phyloP scores from a whole-genome alignment of 75 land plant species.

The Chamaecyparis obtusa region DNA sequence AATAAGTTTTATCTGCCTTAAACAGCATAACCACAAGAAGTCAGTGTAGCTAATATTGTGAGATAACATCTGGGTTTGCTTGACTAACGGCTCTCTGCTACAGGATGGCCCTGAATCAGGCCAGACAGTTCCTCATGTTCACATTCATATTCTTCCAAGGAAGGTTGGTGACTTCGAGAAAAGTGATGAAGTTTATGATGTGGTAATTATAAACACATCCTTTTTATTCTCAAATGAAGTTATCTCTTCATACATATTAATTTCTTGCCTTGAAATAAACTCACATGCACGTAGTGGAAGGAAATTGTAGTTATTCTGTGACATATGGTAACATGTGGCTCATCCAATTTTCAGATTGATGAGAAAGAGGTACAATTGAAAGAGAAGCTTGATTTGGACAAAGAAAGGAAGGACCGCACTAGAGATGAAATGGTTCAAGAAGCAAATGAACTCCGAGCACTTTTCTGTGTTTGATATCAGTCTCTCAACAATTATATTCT shows the following conservation, averaged over 20 bases:
- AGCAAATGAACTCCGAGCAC: slow-evolving; percentile 65
- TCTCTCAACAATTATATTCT: neutral
- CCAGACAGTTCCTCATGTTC: slow-evolving; percentile 97
- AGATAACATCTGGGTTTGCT: neutral
- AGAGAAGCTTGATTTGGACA: slow-evolving; percentile 80
- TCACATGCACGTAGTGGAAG: neutral
- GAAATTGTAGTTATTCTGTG: slow-evolving; percentile 10
- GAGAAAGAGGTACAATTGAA: slow-evolving; percentile 73
- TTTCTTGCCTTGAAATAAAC: neutral
- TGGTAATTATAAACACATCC: slow-evolving; percentile 37
- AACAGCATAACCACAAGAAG: neutral
- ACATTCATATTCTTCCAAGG: slow-evolving; percentile 90
- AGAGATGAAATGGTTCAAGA: slow-evolving; percentile 83
- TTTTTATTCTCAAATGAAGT: neutral
- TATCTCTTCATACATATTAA: neutral
- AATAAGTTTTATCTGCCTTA: neutral
- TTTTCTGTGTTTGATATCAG: slow-evolving; percentile 35
- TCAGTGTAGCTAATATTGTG: neutral
- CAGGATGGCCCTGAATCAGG: slow-evolving; percentile 99
- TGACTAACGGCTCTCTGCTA: neutral
- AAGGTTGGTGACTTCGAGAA: slow-evolving; percentile 77
- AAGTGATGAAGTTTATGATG: slow-evolving; percentile 92
- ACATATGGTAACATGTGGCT: neutral
- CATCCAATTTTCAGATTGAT: slow-evolving; percentile 49
- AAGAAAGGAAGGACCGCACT: slow-evolving; percentile 79